Evolutionary conservation across 1,284 basidiomycete species (phyloP).

Genomic region (Singerocomus rubriflavus): DNA sequence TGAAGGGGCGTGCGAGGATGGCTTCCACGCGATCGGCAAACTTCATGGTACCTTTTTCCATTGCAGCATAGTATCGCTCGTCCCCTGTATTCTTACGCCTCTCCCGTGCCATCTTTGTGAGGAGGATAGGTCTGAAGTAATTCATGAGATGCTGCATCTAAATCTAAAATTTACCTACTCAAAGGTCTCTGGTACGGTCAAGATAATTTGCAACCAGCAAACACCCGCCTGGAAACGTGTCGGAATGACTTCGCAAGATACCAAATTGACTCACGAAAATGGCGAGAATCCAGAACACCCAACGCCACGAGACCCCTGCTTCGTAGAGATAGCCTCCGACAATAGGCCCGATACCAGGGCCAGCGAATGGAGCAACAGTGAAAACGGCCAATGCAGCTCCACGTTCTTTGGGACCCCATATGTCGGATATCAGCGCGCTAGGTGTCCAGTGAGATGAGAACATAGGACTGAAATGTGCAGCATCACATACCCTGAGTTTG

Average conservation of each 20-base stretch:
- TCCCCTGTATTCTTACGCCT: conserved; percentile 60
- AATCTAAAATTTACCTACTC: conserved; percentile 33
- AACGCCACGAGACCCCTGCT: conserved; percentile 58
- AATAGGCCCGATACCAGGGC: conserved; percentile 65
- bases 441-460: neutral
- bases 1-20: conserved; percentile 61
- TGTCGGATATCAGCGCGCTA: conserved; percentile 54
- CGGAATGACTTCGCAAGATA: neutral
- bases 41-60: conserved; percentile 43
- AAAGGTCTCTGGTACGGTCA: conserved; percentile 78
- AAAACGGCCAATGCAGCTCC: conserved; percentile 72
- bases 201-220: conserved; percentile 51
- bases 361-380: conserved; percentile 74
- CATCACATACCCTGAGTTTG: conserved; percentile 47
- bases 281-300: conserved; percentile 75
- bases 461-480: neutral
- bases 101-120: conserved; percentile 44
- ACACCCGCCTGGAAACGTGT: conserved; percentile 35
- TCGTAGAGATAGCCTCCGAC: conserved; percentile 45
- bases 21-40: conserved; percentile 44
- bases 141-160: neutral
- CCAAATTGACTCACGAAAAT: conserved; percentile 48
- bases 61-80: conserved; percentile 53
- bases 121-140: conserved; percentile 48
- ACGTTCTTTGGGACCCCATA: conserved; percentile 67